Evolutionary conservation across 768 basidiomycete genomes (phyloP), one percentile per base, ranked within the genome.

Genomic region (Mycena galericulata): DNA sequence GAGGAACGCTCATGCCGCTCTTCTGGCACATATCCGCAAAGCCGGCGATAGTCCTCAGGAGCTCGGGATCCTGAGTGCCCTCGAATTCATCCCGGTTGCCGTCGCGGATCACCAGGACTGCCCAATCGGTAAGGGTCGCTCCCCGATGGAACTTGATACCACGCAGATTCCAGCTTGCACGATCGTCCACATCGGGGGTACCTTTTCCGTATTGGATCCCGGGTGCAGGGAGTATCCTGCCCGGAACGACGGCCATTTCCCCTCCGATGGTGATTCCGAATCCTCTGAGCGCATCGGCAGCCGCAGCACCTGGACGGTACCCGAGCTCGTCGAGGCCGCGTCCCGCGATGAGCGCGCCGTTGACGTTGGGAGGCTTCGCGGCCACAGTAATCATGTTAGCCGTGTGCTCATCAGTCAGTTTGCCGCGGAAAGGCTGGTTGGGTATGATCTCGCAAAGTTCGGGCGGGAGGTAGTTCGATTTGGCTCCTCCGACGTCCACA

Each of bases 111-210:
- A 93, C 79, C 17, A 95, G 79, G 14, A 94, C 90, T 1, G 84
- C 86, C 92, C 92, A 94, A 26, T 86, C 87, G 26, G 81, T 80
- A 54, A 95, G 77, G 17, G 72, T 78, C 9, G 82, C 88, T 12
- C 92, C 91, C 27, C 75, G 78, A 3, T 87, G 79, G 73, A 95
- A 95, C 71, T 85, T 88, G 72, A 91, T 84, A 47, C 85, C 83
- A 51, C 86, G 86, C 65, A 95, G 80, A 69, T 95, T 95, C 94
- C 94, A 95, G 71, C 88, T 87, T 0, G 91, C 94, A n/a, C 87
- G 85, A 34, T 83, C 86, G 62, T 93, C 87, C n/a, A 85, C 76
- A 55, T 56, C 76, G 60, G 77, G 82, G 47, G 60, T 80, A 74
- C 75, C 83, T 72, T 57, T 67, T 56, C 87, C 89, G 70, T 96